Evolutionary conservation across 2,329 filamentous ascomycete genomes (phyloP).

Genomic region (Cytospora mali): DNA sequence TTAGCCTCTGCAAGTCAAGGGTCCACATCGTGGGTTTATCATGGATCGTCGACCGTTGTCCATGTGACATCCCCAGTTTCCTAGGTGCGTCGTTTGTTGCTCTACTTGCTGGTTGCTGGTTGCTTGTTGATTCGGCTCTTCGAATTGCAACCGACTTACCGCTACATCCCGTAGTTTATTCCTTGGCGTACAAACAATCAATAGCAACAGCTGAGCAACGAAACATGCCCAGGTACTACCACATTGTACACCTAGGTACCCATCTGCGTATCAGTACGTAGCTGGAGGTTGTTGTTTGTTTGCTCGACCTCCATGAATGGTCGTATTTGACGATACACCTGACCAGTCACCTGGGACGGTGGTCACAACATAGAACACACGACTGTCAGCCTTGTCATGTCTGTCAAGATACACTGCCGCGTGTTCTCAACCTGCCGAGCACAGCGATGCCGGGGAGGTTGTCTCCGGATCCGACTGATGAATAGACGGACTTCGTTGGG

Average conservation of each 20-base stretch:
- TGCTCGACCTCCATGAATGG: neutral
- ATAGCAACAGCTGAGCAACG: neutral
- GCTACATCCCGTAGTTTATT: neutral
- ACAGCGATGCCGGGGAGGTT: neutral
- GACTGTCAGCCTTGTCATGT: neutral
- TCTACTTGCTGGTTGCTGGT: neutral
- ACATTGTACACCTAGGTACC: too few species aligned
- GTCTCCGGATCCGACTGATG: neutral
- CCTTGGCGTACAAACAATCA: neutral
- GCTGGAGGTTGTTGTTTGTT: too few species aligned
- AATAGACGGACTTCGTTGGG: neutral
- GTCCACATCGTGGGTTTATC: conserved; percentile 20
- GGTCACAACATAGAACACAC: neutral
- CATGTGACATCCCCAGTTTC: conserved; percentile 2
- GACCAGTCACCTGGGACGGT: neutral
- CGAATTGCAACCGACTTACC: neutral
- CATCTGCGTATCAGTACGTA: too few species aligned
- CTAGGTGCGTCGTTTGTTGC: neutral
- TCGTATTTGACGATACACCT: neutral
- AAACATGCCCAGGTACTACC: neutral
- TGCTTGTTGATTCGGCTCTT: neutral
- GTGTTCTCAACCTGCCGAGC: neutral
- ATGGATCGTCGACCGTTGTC: neutral
- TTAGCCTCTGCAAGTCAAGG: conserved; percentile 18
- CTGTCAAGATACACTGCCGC: neutral